Evolutionary conservation across 1,284 basidiomycete species (phyloP).

Genomic region (Apiotrichum akiyoshidainum): DNA sequence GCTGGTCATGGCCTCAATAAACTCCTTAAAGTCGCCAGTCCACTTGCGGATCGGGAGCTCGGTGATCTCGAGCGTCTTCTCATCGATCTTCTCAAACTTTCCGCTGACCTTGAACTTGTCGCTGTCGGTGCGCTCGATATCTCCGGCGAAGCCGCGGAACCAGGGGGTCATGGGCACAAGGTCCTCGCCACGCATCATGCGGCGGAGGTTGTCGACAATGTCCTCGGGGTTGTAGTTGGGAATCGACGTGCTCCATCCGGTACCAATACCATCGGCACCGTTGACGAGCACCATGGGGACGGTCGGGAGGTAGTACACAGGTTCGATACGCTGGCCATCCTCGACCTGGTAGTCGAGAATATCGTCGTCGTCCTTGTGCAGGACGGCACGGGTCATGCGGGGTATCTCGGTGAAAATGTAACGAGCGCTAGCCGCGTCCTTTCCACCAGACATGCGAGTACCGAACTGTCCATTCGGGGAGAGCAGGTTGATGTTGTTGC

Average conservation of each 20-base stretch:
- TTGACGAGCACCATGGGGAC: constrained; percentile 89
- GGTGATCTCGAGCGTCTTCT: constrained; percentile 87
- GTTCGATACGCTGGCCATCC: constrained; percentile 85
- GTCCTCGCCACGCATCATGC: constrained; percentile 84
- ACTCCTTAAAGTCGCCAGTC: constrained; percentile 89
- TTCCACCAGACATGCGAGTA: constrained; percentile 81
- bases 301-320: constrained; percentile 90
- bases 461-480: constrained; percentile 94
- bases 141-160: constrained; percentile 92
- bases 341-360: constrained; percentile 81
- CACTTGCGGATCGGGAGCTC: constrained; percentile 94
- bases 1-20: constrained; percentile 67
- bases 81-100: constrained; percentile 70
- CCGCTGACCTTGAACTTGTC: constrained; percentile 88
- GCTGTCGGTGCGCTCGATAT: constrained; percentile 73
- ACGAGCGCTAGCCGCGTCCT: constrained; percentile 93
- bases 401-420: constrained; percentile 91
- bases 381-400: constrained; percentile 72
- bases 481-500: constrained; percentile 92
- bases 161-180: constrained; percentile 84
- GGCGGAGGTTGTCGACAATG: constrained; percentile 80
- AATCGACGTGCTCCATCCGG: constrained; percentile 92
- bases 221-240: constrained; percentile 93
- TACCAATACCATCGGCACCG: constrained; percentile 96
- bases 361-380: constrained; percentile 80